Percentiles rank a stretch among this genome's conserved stretches.
Conservation (phyloP, 768 basidiomycete species). For the Lactifluus rugatus region DNA sequence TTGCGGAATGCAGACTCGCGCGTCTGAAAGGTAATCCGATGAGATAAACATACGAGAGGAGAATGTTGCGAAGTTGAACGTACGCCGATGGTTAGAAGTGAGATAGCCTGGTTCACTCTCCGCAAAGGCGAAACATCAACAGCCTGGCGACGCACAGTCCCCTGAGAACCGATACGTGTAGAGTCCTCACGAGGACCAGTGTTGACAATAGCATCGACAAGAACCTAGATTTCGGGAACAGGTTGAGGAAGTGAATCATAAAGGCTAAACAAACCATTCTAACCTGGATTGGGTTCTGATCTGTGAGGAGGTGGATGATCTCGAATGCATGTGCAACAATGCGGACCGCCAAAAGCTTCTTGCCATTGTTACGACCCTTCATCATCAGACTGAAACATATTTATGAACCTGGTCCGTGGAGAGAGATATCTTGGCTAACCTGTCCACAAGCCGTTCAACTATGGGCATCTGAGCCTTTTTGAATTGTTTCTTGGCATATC, state of each 20-base stretch:
- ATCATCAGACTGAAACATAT: slow-evolving; percentile 77
- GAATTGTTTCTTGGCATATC: slow-evolving; percentile 99
- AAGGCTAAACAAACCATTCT: slow-evolving; percentile 21
- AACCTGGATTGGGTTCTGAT: slow-evolving; percentile 99
- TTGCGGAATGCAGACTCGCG: slow-evolving; percentile 99
- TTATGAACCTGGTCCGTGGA: not conserved
- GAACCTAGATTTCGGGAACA: slow-evolving; percentile 42
- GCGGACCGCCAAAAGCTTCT: slow-evolving; percentile 97
- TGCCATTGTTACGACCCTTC: slow-evolving; percentile 99
- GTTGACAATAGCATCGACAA: slow-evolving; percentile 98
- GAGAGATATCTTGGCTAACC: slow-evolving; percentile 38
- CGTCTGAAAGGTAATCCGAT: slow-evolving; percentile 44
- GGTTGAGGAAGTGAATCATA: not conserved
- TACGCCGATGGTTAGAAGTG: slow-evolving; percentile 94
- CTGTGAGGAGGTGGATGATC: slow-evolving; percentile 98
- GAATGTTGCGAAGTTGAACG: slow-evolving; percentile 25
- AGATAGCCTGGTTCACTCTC: slow-evolving; percentile 94
- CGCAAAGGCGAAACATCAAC: slow-evolving; percentile 99
- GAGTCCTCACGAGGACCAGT: slow-evolving; percentile 99
- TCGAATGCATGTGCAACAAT: slow-evolving; percentile 99
- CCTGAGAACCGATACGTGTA: slow-evolving; percentile 98
- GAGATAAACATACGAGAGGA: not conserved
- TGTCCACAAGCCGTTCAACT: slow-evolving; percentile 97
- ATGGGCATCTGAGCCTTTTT: slow-evolving; percentile 99
- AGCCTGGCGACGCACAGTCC: slow-evolving; percentile 98